These are phyloP conservation scores for Stachybotrys echinatus DNA, from an alignment of 2,329 filamentous ascomycete genomes.

Conservation along the genomic window DNA sequence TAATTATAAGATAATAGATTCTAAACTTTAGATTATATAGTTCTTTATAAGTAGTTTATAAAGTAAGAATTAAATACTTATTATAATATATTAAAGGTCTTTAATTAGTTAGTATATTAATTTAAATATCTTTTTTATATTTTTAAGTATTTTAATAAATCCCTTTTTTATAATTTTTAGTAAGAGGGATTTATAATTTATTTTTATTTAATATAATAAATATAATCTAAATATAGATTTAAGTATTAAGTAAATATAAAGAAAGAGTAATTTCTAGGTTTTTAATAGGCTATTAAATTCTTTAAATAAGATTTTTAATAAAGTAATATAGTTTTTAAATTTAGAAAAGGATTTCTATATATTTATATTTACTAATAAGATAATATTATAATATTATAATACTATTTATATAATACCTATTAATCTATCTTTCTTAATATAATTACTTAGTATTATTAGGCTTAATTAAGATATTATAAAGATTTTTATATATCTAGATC, in stretches of 20 bases:
- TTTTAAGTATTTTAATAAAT: neutral
- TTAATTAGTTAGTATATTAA: neutral
- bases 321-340: neutral
- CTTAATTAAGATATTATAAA: no score
- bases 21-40: no score
- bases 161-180: neutral
- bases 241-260: neutral
- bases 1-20: no score
- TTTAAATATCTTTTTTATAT: neutral
- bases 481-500: neutral
- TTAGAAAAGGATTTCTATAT: neutral
- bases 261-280: no score
- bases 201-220: neutral
- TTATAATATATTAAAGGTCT: no score
- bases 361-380: neutral
- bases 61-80: no score
- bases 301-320: neutral
- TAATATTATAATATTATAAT: neutral
- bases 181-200: neutral
- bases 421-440: no score
- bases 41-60: no score
- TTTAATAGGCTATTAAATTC: neutral
- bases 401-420: no score
- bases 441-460: no score
- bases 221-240: neutral